Evolutionary conservation across 2,329 filamentous ascomycete species (phyloP), one percentile per base, ranked within the genome.

Genomic region (Phoma sp.): DNA sequence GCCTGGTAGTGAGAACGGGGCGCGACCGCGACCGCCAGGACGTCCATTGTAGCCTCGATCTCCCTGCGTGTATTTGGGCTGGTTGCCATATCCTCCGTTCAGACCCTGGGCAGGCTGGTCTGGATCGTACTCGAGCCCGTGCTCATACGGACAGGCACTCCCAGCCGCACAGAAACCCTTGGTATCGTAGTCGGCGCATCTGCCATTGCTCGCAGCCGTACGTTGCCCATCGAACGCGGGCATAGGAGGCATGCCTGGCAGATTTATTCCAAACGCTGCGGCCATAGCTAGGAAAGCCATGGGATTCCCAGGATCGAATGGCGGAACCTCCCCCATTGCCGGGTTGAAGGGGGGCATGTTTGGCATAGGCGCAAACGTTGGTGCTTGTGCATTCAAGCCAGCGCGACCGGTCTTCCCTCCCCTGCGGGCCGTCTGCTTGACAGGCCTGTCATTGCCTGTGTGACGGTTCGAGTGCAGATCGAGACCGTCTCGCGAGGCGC

Each of bases 151-250:
- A 73, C 90, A 93, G 18, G 81, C 83, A 62, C 80, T 84, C 3
- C 89, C 88, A 32, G 86, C 78, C 5, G 85, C 81, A 67, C 90
- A 93, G 65, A 84, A 91, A 0, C 90, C 90, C 62, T 90, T 90
- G 1, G 77, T 84, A 53, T 91, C 88, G 64, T 89, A 92, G 70
- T 91, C 87, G 52, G 83, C 80, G 67, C 90, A 93, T 53, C 84
- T 80, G 51, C 80, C 76, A 65, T 63, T 77, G 65, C 47, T 68
- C 46, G 36, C 36, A n/a, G 47, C 43, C 11, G 20, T 17, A 18
- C 54, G 62, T 15, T 78, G 78, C 56, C 80, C 75, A 18, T 30
- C 47, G 14, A 53, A 20, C 4, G 55, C 39, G 11, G 62, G 56
- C 32, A 80, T 76, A 1, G 56, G 49, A 61, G 72, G 57, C 42